phyloP scores from a whole-genome alignment of 192 early-diverging fungal genomes.

The Radiomyces spectabilis region DNA sequence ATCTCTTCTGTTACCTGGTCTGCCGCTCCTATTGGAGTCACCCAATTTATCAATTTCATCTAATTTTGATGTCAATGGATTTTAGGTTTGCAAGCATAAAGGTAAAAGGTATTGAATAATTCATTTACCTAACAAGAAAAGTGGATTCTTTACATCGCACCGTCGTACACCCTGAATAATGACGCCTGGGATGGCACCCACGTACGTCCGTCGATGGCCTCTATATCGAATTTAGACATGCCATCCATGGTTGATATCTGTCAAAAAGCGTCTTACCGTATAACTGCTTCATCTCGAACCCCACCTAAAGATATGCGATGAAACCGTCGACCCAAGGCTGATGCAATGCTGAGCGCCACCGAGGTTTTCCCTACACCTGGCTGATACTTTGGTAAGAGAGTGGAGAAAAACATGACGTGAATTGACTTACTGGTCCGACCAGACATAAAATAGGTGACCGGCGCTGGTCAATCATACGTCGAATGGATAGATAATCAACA shows the following conservation, averaged over 20 bases:
- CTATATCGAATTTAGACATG: not conserved
- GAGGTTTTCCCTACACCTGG: slow-evolving; percentile 75
- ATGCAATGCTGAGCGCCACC: slow-evolving; percentile 71
- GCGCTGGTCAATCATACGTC: too few relatives aligned
- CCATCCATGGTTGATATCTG: not conserved
- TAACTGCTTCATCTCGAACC: slow-evolving; percentile 82
- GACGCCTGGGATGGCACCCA: slow-evolving; percentile 81
- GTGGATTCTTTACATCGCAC: slow-evolving; percentile 68
- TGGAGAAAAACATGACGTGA: not conserved
- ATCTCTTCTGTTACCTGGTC: too few relatives aligned
- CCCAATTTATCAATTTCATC: too few relatives aligned
- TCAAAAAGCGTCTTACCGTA: slow-evolving; percentile 28
- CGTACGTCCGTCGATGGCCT: slow-evolving; percentile 82
- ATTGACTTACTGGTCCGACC: slow-evolving; percentile 48
- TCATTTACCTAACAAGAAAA: slow-evolving; percentile 61
- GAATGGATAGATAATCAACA: slow-evolving; percentile 78
- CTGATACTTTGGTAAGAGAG: not conserved
- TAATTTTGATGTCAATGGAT: too few relatives aligned
- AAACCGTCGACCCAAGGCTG: slow-evolving; percentile 70
- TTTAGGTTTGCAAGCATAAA: too few relatives aligned
- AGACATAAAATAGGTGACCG: slow-evolving; percentile 4
- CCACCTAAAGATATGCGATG: slow-evolving; percentile 79
- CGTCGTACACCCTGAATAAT: slow-evolving; percentile 66
- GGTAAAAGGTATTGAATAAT: too few relatives aligned
- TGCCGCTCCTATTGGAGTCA: too few relatives aligned